Evolutionary conservation across 768 basidiomycete genomes (phyloP).

Genomic region (Suillus subluteus): DNA sequence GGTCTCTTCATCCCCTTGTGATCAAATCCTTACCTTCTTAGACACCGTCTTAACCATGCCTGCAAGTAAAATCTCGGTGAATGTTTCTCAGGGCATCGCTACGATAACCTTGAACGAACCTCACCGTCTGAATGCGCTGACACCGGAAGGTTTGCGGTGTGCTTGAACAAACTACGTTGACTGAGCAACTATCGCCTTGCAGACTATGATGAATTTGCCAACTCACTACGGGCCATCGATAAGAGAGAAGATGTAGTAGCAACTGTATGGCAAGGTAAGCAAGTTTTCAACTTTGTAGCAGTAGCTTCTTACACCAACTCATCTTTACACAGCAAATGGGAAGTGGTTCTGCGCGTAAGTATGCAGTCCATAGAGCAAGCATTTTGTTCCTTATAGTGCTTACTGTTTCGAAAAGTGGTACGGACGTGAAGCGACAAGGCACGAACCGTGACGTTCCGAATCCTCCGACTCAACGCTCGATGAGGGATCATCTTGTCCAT

Average conservation of each 20-base stretch:
- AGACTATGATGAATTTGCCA: constrained; percentile 70
- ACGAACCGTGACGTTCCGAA: constrained; percentile 15
- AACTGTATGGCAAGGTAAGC: constrained; percentile 68
- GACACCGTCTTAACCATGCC: constrained; percentile 31
- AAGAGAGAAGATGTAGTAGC: constrained; percentile 61
- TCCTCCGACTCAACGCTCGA: constrained; percentile 14
- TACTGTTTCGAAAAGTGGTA: constrained; percentile 47
- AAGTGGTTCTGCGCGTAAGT: constrained; percentile 77
- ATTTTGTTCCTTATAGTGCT: constrained; percentile 2
- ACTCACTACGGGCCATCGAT: constrained; percentile 60
- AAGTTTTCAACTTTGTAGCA: background rate
- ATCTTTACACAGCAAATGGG: constrained; percentile 51
- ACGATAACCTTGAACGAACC: constrained; percentile 72
- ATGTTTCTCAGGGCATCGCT: constrained; percentile 61
- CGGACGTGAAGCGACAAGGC: constrained; percentile 49
- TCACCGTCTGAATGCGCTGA: constrained; percentile 61
- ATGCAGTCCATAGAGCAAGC: background rate
- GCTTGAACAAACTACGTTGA: background rate
- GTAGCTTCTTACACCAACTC: background rate
- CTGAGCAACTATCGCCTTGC: background rate
- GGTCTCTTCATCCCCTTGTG: background rate
- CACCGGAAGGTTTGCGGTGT: constrained; percentile 46
- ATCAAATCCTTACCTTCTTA: background rate
- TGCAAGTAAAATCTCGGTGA: constrained; percentile 45
- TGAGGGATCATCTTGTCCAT: constrained; percentile 53